Base-by-base conservation (phyloP, 148 eudicot genomes). In the Suaeda aralocaspica region DNA sequence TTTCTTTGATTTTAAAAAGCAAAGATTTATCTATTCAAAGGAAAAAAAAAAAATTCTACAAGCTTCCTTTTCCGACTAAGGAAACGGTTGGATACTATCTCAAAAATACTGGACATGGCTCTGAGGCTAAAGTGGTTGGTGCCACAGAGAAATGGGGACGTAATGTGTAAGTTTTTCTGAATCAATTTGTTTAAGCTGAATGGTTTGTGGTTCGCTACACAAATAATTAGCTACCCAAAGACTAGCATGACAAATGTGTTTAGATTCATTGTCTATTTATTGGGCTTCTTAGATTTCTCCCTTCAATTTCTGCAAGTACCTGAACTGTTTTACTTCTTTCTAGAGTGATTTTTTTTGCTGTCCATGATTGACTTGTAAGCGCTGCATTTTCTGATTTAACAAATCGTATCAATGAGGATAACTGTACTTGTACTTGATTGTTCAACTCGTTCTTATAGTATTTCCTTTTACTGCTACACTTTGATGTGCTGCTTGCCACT, bases 81-180 rank as follows among this genome's bases (percentile, higher is more conserved):
- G 99, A 94, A 72, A 50, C 84, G 58, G 79, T 94, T 84, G 90
- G 93, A 64, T 87, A 89, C 79, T 94, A 91, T 82, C 83, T 89
- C 48, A 91, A 84, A 80, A 80, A 73, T 73, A 87, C 89, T 36
- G 97, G 97, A 69, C 85, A 94, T 82, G 99, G 98, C 22, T 79
- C 99, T 75, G 97, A 94, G 75, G 86, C 92, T 71, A 91, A 91
- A 84, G 82, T 86, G 33, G 74, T 64, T 70, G 80, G 87, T 59
- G 96, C 96, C 55, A 81, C 85, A 14, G 97, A 91, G 68, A 94
- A 94, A 76, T 91, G 97, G 97, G 98, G 98, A 68, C 87, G 96
- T 42, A 94, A 94, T 73, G 87, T 74, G 96, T 94, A 82, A 48
- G 94, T 69, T 64, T 41, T 56, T 67, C 62, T n/a, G 58, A 11